phyloP scores from a whole-genome alignment of 192 early-diverging fungal genomes.

The Coemansia sp. region DNA sequence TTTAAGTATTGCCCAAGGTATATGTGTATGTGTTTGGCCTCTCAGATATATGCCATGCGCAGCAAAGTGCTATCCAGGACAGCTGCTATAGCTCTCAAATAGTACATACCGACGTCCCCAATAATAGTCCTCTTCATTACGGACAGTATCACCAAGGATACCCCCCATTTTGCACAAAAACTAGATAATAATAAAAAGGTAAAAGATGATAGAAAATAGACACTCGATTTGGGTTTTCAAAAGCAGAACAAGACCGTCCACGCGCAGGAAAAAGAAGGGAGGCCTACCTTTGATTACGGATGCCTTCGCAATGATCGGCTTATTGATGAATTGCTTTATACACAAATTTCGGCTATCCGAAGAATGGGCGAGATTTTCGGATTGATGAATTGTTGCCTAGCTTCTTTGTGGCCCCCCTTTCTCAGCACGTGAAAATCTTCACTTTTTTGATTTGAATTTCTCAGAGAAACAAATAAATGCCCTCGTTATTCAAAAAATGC shows the following conservation, averaged over 20 bases:
- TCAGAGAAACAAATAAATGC: too few species aligned
- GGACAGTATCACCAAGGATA: not conserved
- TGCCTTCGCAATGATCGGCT: too few species aligned
- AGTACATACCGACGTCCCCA: not conserved
- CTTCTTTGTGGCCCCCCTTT: not conserved
- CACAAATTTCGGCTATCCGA: not conserved
- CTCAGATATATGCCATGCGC: not conserved
- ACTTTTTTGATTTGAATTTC: too few species aligned
- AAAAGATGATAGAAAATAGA: too few species aligned
- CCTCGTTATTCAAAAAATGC: too few species aligned
- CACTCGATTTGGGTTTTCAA: too few species aligned
- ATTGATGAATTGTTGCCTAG: not conserved
- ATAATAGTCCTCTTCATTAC: not conserved
- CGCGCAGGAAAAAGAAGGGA: too few species aligned
- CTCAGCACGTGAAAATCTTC: too few species aligned
- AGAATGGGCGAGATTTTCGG: not conserved
- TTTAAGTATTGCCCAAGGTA: not conserved
- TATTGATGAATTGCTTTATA: not conserved
- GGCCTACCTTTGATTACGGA: too few species aligned
- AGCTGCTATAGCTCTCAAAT: not conserved
- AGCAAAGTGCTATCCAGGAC: not conserved
- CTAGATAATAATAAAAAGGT: not conserved
- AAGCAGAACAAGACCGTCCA: too few species aligned
- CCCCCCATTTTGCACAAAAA: not conserved
- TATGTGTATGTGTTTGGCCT: too few species aligned